phyloP scores from a whole-genome alignment of 345 rosid species.

The Draba incana region DNA sequence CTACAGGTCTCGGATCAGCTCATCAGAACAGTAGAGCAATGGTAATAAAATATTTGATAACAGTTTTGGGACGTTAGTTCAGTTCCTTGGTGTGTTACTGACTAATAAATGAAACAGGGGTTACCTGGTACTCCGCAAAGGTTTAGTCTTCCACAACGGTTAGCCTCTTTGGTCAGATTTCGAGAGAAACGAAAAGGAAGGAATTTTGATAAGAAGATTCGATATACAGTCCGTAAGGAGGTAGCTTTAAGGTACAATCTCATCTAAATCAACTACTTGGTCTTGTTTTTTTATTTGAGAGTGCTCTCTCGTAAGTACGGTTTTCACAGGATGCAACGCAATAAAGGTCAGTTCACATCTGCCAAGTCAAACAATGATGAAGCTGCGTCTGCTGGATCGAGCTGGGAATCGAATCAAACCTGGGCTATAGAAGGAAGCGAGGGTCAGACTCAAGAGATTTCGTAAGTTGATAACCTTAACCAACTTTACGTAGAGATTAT shows the following conservation, averaged over 20 bases:
- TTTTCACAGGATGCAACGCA: constrained; percentile 61
- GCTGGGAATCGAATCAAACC: constrained; percentile 56
- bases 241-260: constrained; percentile 60
- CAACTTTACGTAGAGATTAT: background rate
- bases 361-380: constrained; percentile 58
- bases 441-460: constrained; percentile 52
- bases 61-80: background rate
- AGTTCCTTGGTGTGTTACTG: constrained; percentile 22
- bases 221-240: constrained; percentile 71
- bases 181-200: constrained; percentile 68
- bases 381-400: constrained; percentile 56
- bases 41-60: constrained; percentile 5
- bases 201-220: constrained; percentile 69
- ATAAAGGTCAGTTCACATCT: constrained; percentile 70
- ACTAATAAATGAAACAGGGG: constrained; percentile 47
- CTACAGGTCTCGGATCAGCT: constrained; percentile 43
- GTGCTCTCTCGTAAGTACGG: background rate
- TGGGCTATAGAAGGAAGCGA: constrained; percentile 55
- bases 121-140: constrained; percentile 57
- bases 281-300: constrained; percentile 4
- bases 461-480: constrained; percentile 44
- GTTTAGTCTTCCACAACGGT: constrained; percentile 59
- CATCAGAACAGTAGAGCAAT: constrained; percentile 47
- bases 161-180: constrained; percentile 65
- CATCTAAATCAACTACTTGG: constrained; percentile 15